Percentiles rank a stretch among this genome's conserved stretches.
Evolutionary conservation across 164 flowering plant species (phyloP).

Genomic region (Nymphaea colorata): DNA sequence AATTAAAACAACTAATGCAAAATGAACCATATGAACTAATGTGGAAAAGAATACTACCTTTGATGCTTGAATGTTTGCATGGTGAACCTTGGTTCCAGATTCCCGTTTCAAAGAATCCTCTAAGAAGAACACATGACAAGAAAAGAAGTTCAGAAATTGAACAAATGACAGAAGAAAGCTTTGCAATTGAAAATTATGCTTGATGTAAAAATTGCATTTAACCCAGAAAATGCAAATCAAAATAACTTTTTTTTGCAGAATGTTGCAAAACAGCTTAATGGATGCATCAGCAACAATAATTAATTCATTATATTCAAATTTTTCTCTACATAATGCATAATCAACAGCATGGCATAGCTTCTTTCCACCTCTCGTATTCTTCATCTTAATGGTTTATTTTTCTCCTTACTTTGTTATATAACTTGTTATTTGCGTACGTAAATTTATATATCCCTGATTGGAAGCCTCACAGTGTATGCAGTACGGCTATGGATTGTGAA

Average conservation of each 20-base stretch:
- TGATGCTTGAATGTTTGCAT: slow-evolving; percentile 86
- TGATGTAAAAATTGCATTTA: not conserved
- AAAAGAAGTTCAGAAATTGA: not conserved
- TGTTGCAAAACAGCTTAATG: not conserved
- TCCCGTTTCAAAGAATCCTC: slow-evolving; percentile 87
- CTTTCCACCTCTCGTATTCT: no score
- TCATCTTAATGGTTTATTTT: no score
- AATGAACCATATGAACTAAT: not conserved
- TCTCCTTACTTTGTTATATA: no score
- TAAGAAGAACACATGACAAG: slow-evolving; percentile 18
- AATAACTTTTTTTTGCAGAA: not conserved
- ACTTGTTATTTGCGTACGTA: no score
- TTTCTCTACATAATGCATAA: no score
- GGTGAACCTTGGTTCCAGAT: slow-evolving; percentile 86
- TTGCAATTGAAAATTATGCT: not conserved
- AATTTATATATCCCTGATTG: no score
- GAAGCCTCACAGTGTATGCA: no score
- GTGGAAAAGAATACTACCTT: slow-evolving; percentile 33
- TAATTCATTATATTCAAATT: no score
- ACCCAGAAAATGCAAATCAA: not conserved
- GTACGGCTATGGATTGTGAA: no score
- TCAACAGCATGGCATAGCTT: no score
- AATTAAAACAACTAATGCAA: not conserved
- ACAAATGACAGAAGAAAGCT: not conserved
- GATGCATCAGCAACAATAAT: not conserved